Conservation (phyloP, 495 filamentous ascomycete species). For the Aspergillus biplanus region DNA sequence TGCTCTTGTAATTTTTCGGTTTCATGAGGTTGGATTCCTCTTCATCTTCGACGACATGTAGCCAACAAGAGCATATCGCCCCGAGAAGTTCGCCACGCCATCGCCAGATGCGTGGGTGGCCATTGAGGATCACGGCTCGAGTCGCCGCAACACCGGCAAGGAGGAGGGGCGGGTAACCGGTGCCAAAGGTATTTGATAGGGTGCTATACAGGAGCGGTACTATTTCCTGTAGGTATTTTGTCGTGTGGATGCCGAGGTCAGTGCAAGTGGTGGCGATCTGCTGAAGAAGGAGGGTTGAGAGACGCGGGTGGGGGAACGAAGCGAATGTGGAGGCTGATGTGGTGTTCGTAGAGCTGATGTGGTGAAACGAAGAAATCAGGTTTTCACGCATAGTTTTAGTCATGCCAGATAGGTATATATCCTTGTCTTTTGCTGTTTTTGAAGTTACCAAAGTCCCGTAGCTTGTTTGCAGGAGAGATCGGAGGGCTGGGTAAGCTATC, state of each 20-base stretch:
- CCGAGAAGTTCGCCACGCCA: slow-evolving; percentile 73
- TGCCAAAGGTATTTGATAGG: slow-evolving; percentile 71
- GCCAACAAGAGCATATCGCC: slow-evolving; percentile 68
- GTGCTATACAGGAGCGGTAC: slow-evolving; percentile 68
- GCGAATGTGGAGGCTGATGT: slow-evolving; percentile 51
- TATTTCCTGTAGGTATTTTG: slow-evolving; percentile 75
- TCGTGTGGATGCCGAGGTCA: slow-evolving; percentile 67
- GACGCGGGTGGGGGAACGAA: slow-evolving; percentile 45
- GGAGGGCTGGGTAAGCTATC: slow-evolving; percentile 68
- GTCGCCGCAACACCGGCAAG: slow-evolving; percentile 55
- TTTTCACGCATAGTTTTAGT: slow-evolving; percentile 44
- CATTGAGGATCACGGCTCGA: slow-evolving; percentile 62
- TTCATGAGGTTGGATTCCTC: slow-evolving; percentile 11
- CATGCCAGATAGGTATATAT: slow-evolving; percentile 25
- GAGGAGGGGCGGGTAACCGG: slow-evolving; percentile 58
- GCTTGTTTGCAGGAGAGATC: slow-evolving; percentile 56
- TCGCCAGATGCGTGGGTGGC: slow-evolving; percentile 71
- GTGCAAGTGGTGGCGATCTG: slow-evolving; percentile 56
- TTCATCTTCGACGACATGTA: slow-evolving; percentile 54
- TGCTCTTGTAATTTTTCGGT: background rate
- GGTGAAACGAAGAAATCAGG: slow-evolving; percentile 51
- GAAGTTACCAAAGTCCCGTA: slow-evolving; percentile 23
- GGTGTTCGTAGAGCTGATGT: slow-evolving; percentile 48
- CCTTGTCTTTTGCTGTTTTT: slow-evolving; percentile 18
- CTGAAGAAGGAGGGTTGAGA: slow-evolving; percentile 59